phyloP scores from a whole-genome alignment of 495 filamentous ascomycete species.

The Lichenothelia convexa region DNA sequence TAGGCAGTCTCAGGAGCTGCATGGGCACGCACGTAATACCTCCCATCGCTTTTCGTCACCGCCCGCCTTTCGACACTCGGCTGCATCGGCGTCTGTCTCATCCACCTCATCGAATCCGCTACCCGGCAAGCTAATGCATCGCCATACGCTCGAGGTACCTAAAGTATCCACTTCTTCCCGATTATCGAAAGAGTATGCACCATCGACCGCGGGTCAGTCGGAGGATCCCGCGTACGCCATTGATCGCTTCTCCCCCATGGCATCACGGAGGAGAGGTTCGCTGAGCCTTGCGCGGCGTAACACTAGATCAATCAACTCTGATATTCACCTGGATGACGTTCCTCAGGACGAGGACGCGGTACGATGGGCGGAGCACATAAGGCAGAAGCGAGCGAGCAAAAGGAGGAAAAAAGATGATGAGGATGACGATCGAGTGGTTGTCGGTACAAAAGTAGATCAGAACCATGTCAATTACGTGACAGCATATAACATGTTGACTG shows the following conservation, averaged over 20 bases:
- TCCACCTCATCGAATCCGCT: conserved; percentile 27
- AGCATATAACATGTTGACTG: conserved; percentile 98
- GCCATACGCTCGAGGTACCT: conserved; percentile 83
- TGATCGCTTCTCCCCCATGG: conserved; percentile 73
- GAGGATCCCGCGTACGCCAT: conserved; percentile 50
- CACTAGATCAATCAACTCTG: conserved; percentile 71
- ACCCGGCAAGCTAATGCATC: conserved; percentile 44
- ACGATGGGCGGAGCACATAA: conserved; percentile 81
- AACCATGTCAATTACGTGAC: conserved; percentile 96
- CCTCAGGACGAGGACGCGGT: conserved; percentile 76
- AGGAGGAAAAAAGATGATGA: conserved; percentile 68
- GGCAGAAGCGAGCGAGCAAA: conserved; percentile 73
- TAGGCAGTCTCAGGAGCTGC: too few species aligned
- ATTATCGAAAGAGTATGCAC: conserved; percentile 2
- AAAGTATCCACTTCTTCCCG: conserved; percentile 31
- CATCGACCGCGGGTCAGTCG: conserved; percentile 24
- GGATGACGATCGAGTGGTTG: conserved; percentile 75
- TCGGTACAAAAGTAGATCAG: conserved; percentile 97
- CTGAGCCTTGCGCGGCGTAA: conserved; percentile 59
- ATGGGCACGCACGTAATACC: too few species aligned
- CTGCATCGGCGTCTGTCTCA: conserved; percentile 24
- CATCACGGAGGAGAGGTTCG: conserved; percentile 53
- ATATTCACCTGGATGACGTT: conserved; percentile 65
- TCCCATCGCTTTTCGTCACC: conserved; percentile 69
- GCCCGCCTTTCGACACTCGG: conserved; percentile 33